Evolutionary conservation across 1,284 basidiomycete genomes (phyloP).

Genomic region (Ceratobasidium sp.): DNA sequence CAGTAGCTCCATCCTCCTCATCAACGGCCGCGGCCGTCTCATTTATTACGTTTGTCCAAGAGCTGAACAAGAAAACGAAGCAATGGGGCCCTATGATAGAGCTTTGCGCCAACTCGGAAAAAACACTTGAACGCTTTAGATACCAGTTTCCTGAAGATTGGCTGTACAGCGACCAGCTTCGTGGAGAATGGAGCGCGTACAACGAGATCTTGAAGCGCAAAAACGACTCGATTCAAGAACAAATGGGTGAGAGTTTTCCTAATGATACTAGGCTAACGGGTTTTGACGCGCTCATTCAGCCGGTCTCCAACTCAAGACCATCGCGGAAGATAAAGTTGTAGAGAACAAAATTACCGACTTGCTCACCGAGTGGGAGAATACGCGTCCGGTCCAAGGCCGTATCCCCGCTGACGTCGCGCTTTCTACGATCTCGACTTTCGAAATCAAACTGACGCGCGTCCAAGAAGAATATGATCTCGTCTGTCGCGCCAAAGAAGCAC

Average conservation of each 20-base stretch:
- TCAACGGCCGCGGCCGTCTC: constrained; percentile 96
- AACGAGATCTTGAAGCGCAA: constrained; percentile 98
- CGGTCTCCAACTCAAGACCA: constrained; percentile 96
- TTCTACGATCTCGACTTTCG: constrained; percentile 94
- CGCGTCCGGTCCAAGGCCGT: constrained; percentile 94
- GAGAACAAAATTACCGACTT: constrained; percentile 94
- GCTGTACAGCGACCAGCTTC: constrained; percentile 97
- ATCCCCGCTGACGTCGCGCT: constrained; percentile 96
- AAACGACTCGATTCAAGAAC: constrained; percentile 98
- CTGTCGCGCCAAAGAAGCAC: constrained; percentile 94
- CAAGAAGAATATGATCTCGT: constrained; percentile 95
- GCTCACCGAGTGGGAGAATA: constrained; percentile 93
- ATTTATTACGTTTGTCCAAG: constrained; percentile 99
- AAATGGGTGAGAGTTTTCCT: constrained; percentile 72
- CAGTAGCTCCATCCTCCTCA: constrained; percentile 48
- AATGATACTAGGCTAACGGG: neutral
- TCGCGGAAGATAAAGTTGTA: constrained; percentile 98
- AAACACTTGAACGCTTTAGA: constrained; percentile 95
- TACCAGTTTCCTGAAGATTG: constrained; percentile 98
- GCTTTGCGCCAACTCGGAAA: constrained; percentile 93
- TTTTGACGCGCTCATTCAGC: constrained; percentile 63
- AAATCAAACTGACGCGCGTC: constrained; percentile 87
- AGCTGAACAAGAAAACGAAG: constrained; percentile 96
- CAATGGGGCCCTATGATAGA: constrained; percentile 98
- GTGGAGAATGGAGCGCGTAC: constrained; percentile 98